Evolutionary conservation across 495 filamentous ascomycete genomes (phyloP).

Genomic region (Parathielavia hyrcaniae): DNA sequence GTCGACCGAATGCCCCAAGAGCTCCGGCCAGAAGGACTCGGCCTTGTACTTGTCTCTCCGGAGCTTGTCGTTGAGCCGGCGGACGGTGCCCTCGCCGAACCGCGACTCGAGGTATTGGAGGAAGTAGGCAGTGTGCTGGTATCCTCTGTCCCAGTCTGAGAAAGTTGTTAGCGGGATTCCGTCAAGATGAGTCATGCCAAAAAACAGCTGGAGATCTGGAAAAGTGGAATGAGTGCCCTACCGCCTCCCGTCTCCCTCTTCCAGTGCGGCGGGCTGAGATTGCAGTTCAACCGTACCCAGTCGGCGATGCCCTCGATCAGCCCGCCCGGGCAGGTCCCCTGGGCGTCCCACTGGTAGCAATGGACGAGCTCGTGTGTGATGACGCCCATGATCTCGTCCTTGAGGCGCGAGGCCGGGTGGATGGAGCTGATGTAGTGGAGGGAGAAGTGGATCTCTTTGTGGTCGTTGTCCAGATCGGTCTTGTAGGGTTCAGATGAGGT

Average conservation of each 20-base stretch:
- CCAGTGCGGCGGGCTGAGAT: conserved; percentile 81
- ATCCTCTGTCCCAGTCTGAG: conserved; percentile 77
- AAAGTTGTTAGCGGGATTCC: conserved; percentile 6
- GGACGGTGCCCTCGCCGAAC: conserved; percentile 66
- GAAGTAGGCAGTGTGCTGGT: conserved; percentile 90
- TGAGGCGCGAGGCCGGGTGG: conserved; percentile 34
- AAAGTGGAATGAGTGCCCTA: conserved; percentile 10
- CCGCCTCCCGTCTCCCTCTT: conserved; percentile 40
- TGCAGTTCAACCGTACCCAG: conserved; percentile 75
- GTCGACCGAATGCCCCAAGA: conserved; percentile 59
- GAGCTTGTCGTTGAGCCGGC: conserved; percentile 65
- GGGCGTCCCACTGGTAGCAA: conserved; percentile 80
- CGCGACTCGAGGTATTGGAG: conserved; percentile 63
- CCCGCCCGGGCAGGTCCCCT: conserved; percentile 61
- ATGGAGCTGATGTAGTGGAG: conserved; percentile 61
- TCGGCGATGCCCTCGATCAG: conserved; percentile 91
- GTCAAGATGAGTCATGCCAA: not conserved
- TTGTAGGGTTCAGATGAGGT: not conserved
- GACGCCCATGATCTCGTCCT: conserved; percentile 74
- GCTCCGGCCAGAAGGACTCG: conserved; percentile 61
- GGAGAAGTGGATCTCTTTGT: conserved; percentile 92
- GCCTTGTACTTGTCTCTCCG: conserved; percentile 52
- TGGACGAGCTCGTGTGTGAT: conserved; percentile 92
- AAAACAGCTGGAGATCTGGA: not conserved
- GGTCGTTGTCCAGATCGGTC: conserved; percentile 72